Base-by-base conservation (phyloP, 306 rosid genomes). In the Pterocarpus macrocarpus region DNA sequence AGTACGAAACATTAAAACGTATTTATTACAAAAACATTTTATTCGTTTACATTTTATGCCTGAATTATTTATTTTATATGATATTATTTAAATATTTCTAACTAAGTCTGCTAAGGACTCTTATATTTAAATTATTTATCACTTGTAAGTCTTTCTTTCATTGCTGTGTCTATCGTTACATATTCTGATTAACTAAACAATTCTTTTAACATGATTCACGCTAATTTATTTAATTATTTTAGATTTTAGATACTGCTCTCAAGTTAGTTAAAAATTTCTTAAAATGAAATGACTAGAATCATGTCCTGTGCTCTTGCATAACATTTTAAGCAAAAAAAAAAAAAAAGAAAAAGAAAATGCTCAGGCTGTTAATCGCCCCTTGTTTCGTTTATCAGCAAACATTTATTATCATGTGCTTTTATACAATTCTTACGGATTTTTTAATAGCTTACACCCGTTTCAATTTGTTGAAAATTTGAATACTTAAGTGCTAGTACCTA, bases 381-480 rank as follows among this genome's bases (percentile, higher is more conserved):
- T 5, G 5, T 34, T 47, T 36, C 0, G 22, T 50, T 50, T 5
- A 64, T 64, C 73, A n/a, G 53, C 47, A 49, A 58, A 64, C 63
- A 49, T 64, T 63, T 64, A 64, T 36, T 43, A 34, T 34, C 36
- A 35, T 22, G 53, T 64, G 71, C 34, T 33, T 71, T 76, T 47
- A 33, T 64, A 2, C 33, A 47, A 9, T 7, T 6, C 11, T 52
- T 38, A 14, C 47, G 16, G 1, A 7, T 11, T 75, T 76, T 76
- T 34, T 22, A 16, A 0, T 13, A 5, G 5, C 5, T 22, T 57
- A 5, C 13, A 53, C 47, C 10, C 35, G 15, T 49, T n/a, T 15
- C 45, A 50, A 22, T 10, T 34, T 36, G 8, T 72, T 5, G 14
- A 17, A 52, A 35, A 36, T 72, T 36, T 55, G 17, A 55, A 17